Evolutionary conservation across 192 early-diverging fungal species (phyloP), one percentile per base, ranked within the genome.

Genomic region (Radiomyces spectabilis): DNA sequence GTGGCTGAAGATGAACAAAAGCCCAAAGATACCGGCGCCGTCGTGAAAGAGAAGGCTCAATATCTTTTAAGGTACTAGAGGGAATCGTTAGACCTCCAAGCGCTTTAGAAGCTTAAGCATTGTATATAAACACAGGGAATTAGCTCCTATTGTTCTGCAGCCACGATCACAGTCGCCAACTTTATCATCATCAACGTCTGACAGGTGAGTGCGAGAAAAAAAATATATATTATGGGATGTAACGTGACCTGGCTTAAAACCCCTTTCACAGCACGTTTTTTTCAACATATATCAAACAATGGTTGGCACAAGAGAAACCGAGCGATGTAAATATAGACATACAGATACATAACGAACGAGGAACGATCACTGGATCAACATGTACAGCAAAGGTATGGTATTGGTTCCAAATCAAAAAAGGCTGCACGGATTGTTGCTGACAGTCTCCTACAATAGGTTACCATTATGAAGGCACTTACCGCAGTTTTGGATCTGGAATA

Each of bases 41-140:
- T 48, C 3, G 27, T 57, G 22, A 57, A 57, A 31, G 35, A 18
- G 25, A 48, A 48, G 29, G 55, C 55, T 18, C 35, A 57, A 2
- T 39, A 47, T 57, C 44, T 41, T 1, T 44, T 44, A 37, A 44
- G 41, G 55, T 57, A 48, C n/a, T n/a, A n/a, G n/a, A n/a, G n/a
- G n/a, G n/a, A n/a, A n/a, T n/a, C n/a, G n/a, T n/a, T n/a, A n/a
- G n/a, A n/a, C n/a, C n/a, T n/a, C n/a, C n/a, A n/a, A n/a, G n/a
- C n/a, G n/a, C n/a, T n/a, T n/a, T n/a, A n/a, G n/a, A n/a, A n/a
- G n/a, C n/a, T n/a, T n/a, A n/a, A n/a, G n/a, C n/a, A n/a, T n/a
- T n/a, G n/a, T n/a, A n/a, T n/a, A n/a, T n/a, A n/a, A n/a, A n/a
- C n/a, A n/a, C n/a, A n/a, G n/a, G n/a, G n/a, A n/a, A n/a, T n/a